Evolutionary conservation across 371 early-diverging fungal genomes (phyloP), one percentile per base, ranked within the genome.

Genomic region (Coemansia sp.): DNA sequence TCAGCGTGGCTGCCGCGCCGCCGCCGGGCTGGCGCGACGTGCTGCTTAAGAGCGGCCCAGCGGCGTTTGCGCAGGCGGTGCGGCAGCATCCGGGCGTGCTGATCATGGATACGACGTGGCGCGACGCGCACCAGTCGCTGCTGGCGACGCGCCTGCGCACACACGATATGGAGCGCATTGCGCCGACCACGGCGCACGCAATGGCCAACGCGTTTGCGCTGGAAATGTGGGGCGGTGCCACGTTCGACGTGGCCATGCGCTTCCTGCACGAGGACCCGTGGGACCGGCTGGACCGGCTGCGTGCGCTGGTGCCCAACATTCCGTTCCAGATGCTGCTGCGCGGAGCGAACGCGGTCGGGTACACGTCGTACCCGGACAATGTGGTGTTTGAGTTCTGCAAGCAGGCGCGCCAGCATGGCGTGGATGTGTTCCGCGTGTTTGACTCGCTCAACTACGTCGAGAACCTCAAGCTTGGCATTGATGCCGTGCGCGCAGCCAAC

Each of bases 301-400:
- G 97, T 54, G 80, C 86, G 54, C 84, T 92, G 16, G 92, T 92
- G n/a, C 97, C 97, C 73, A 95, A 95, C 80, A 85, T 96, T 73
- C 97, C 97, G 16, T 96, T 96, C 87, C 94, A 94, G 80, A 96
- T 96, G 97, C 84, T 96, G 39, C 86, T 96, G 55, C 90, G 97
- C 78, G 97, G 97, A 55, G 97, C 97, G 63, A 95, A 95, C 67
- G 97, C 95, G 9, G 97, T 96, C 30, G 97, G 97, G 36, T 95
- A 95, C 81, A 95, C 95, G 39, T 91, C 91, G 57, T 96, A 96
- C 76, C 97, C 97, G 4, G 97, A 96, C 81, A 95, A 96, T 70
- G 92, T 94, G 16, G 87, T 95, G 31, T 94, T 92, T 63, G 95
- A 93, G 62, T 96, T 96, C 81, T 95, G 96, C 79, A 87, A 86